phyloP scores from a whole-genome alignment of 768 basidiomycete genomes.

The Panellus pusillus region DNA sequence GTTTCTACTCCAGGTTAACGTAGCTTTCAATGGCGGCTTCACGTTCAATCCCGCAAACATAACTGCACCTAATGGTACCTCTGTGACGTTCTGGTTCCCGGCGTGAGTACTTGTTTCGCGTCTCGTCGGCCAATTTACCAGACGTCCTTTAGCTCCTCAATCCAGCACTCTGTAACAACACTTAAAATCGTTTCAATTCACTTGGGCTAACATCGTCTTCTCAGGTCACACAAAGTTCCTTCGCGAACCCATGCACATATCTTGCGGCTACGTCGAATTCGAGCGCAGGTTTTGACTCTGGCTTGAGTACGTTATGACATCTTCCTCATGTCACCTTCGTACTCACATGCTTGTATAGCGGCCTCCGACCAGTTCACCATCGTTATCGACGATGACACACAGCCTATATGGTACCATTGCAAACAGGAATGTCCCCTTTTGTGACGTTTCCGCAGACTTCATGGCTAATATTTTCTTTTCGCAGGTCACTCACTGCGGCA shows the following conservation, averaged over 20 bases:
- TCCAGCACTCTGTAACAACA: slow-evolving; percentile 40
- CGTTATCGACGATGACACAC: slow-evolving; percentile 44
- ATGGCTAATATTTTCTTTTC: neutral
- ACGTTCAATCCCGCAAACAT: slow-evolving; percentile 47
- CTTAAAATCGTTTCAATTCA: neutral
- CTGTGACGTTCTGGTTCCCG: slow-evolving; percentile 56
- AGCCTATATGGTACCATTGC: slow-evolving; percentile 60
- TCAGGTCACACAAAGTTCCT: slow-evolving; percentile 53
- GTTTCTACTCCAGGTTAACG: slow-evolving; percentile 39
- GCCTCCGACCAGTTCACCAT: slow-evolving; percentile 42
- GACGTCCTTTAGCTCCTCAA: slow-evolving; percentile 32
- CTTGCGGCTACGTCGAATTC: slow-evolving; percentile 39
- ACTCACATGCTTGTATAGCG: slow-evolving; percentile 6
- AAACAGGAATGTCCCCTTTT: slow-evolving; percentile 32
- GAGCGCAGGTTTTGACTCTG: slow-evolving; percentile 55
- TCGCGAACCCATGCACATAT: slow-evolving; percentile 51
- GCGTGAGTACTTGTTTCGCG: slow-evolving; percentile 29
- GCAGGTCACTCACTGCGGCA: slow-evolving; percentile 43
- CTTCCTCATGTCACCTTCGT: neutral
- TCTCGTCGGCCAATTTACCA: neutral
- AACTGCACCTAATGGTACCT: slow-evolving; percentile 48
- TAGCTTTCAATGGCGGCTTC: slow-evolving; percentile 38
- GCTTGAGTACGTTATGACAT: slow-evolving; percentile 29
- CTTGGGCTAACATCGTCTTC: neutral
- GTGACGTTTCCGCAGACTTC: neutral